Evolutionary conservation across 2,329 filamentous ascomycete genomes (phyloP), one percentile per base, ranked within the genome.

Genomic region (Exophiala alcalophila): DNA sequence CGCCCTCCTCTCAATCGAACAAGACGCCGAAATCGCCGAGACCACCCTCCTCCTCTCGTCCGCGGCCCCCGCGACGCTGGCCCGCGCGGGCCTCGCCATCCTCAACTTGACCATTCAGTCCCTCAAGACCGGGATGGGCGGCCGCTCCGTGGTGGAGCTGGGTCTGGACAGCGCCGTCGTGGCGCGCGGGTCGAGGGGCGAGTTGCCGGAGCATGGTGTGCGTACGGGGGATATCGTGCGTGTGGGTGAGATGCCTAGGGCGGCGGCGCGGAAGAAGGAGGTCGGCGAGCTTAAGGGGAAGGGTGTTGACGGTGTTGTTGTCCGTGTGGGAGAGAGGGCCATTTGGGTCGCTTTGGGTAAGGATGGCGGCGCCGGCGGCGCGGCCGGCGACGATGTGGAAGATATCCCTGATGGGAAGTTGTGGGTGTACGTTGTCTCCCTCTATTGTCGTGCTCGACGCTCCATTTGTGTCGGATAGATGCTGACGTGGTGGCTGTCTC

Each of bases 81-180:
- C 65, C 2, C 62, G 65, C 16, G 69, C 67, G 0, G 65, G 68
- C 1, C 55, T 65, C 2, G 69, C 67, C 3, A 59, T 69, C 4
- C 64, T 68, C 27, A 66, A 65, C 4, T 55, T 71, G 11, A 65
- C 68, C 21, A 70, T 94, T 23, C 71, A 76, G 8, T 83, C 84
- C 12, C 85, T 86, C 60, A 83, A 90, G 20, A 98, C 92, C 0
- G 92, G 92, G 0, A 73, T 96, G 25, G 92, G 90, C 11, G 92
- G 92, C n/a, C 86, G 88, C 52, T 88, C 86, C 0, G 84, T 98
- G 2, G 70, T 96, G 3, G 90, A 96, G 63, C 79, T 98, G 4
- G 71, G 69, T 2, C 64, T 68, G 1, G 91, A 96, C 58, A 67
- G 78, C n/a, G 85, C 88, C 0, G 76, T 83, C 2, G 73, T 77